These are phyloP conservation scores for Eimeria zaria DNA, from an alignment of 169 alveolate species.

Conservation along the genomic window DNA sequence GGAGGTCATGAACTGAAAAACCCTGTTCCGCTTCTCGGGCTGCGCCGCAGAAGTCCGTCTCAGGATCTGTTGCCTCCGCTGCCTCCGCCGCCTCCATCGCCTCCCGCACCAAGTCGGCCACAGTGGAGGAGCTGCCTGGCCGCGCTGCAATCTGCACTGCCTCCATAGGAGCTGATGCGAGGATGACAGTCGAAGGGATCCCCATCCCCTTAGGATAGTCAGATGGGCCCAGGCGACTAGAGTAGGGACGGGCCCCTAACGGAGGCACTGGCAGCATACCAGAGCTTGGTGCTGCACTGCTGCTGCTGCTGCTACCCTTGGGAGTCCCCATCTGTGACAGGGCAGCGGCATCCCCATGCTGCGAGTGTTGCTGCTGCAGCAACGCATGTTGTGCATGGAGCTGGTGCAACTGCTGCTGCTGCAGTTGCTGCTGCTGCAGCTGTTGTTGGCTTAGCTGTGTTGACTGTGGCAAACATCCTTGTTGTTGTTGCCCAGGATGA, in stretches of 20 bases:
- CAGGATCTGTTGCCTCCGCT: slow-evolving; percentile 13
- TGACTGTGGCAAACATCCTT: slow-evolving; percentile 27
- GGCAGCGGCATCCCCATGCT: slow-evolving; percentile 12
- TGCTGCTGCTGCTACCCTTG: slow-evolving; percentile 24
- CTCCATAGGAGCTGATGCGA: slow-evolving; percentile 68
- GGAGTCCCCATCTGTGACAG: slow-evolving; percentile 25
- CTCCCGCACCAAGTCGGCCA: slow-evolving; percentile 57
- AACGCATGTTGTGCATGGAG: slow-evolving; percentile 39
- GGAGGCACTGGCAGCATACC: slow-evolving; percentile 51
- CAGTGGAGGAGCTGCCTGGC: slow-evolving; percentile 63
- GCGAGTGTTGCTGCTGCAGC: slow-evolving; percentile 36
- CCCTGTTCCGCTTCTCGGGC: slow-evolving; percentile 55
- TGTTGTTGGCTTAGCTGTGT: slow-evolving; percentile 17
- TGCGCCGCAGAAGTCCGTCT: slow-evolving; percentile 22
- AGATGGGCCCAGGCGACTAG: slow-evolving; percentile 15
- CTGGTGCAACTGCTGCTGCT: slow-evolving; percentile 57
- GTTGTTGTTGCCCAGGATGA: slow-evolving; percentile 42
- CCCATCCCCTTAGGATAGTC: not conserved
- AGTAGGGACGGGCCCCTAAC: not conserved
- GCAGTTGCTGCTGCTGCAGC: slow-evolving; percentile 71
- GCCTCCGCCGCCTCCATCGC: slow-evolving; percentile 78
- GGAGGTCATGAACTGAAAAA: slow-evolving; percentile 32
- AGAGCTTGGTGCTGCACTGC: slow-evolving; percentile 31
- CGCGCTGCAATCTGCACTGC: slow-evolving; percentile 70
- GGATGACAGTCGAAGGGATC: slow-evolving; percentile 5